Evolutionary conservation across 495 filamentous ascomycete genomes (phyloP), one percentile per base, ranked within the genome.

Genomic region (Hypoxylon lenormandii): DNA sequence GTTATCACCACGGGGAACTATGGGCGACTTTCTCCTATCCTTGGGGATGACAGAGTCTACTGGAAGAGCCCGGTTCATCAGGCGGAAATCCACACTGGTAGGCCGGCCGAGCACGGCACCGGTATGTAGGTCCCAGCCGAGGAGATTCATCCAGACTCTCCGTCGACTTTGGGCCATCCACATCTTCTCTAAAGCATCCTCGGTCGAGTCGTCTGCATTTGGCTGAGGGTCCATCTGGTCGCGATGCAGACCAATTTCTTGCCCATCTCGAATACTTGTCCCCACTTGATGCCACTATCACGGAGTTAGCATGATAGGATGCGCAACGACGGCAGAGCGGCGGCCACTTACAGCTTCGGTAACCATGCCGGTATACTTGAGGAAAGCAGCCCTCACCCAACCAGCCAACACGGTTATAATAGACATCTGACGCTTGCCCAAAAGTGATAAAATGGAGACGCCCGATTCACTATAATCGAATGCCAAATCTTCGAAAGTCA

Each of bases 221-320:
- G 79, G 75, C 51, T 79, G 75, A 15, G 79, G 77, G 56, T 82
- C 77, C 18, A 79, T 71, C 40, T 76, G 71, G 53, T 86, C 81
- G 22, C 81, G 81, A 64, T 89, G 86, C 38, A 90, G 68, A 21
- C 86, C 87, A 52, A 90, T 85, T 63, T 88, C 87, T 72, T 88
- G 86, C 6, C 83, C 87, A 74, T 90, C 87, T 40, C 86, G 76
- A 50, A 89, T 89, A 8, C 81, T 78, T 23, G 80, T 76, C 13
- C 84, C 85, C 16, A 90, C 79, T 12, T 81, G 80, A 76, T 90
- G 86, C 87, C 87, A 90, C 73, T 82, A 45, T 33, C n/a, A 6
- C 40, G 28, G 18, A 23, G 70, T 77, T 70, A 75, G 72, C 54
- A 68, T 55, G 21, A 42, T 2, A n/a, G 18, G 6, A 28, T 16